Evolutionary conservation across 2,329 filamentous ascomycete species (phyloP), one percentile per base, ranked within the genome.

Genomic region (Penicillium sp.): DNA sequence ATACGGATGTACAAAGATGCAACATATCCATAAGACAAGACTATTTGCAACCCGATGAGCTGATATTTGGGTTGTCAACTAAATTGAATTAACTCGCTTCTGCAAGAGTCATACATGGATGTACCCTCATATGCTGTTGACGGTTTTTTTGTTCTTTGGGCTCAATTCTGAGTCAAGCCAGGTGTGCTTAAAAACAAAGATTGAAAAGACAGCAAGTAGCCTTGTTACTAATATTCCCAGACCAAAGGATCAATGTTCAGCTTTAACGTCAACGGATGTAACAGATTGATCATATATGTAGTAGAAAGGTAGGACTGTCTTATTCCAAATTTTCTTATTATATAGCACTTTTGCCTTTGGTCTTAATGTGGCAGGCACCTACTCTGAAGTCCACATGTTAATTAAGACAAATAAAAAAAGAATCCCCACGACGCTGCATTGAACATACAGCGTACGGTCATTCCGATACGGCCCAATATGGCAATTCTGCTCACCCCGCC

Each of bases 11-110:
- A 19, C 5, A 6, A 26, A 41, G n/a, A 15, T 41, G 26, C 7
- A 19, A 19, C 1, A 12, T 29, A 29, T 29, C 19, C 17, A 19
- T 19, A 19, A 21, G 39, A 21, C 2, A 4, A 26, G 22, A n/a
- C 2, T 24, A 15, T 26, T 24, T 1, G 17, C 22, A 40, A 24
- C 17, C 22, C n/a, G 0, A 24, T n/a, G 19, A 15, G 1, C 4
- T 13, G 38, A 4, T 4, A 41, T 9, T 40, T 41, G 3, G 1
- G 6, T 8, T 41, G 2, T 15, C 8, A 12, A n/a, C 17, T n/a
- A 6, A 6, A 9, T n/a, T 9, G 2, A 6, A 19, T 15, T 0
- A 21, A 17, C 1, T 3, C 2, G 2, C 12, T 17, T 28, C 3
- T 2, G 8, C 2, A 9, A 5, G 1, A 42, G 9, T 0, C 13